Evolutionary conservation across 2,329 filamentous ascomycete genomes (phyloP), one percentile per base, ranked within the genome.

Genomic region (Akanthomyces muscarius): DNA sequence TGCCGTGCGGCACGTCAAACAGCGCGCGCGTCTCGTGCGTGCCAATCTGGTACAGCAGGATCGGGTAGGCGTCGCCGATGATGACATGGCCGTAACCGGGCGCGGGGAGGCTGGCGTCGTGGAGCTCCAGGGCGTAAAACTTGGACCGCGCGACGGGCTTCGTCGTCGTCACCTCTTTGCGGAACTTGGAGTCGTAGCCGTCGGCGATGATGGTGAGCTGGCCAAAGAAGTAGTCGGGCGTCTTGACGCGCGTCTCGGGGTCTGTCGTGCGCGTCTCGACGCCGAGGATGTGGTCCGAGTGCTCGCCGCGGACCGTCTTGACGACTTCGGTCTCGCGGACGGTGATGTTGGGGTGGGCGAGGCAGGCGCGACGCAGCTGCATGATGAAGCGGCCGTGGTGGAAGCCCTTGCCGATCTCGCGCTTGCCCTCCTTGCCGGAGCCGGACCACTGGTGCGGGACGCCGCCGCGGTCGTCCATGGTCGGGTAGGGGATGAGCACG

Each of bases 1-100:
- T 81, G 71, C 89, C 86, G 36, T 89, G 85, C 5, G 94, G 94
- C 14, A 98, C 87, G 74, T 98, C 93, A 70, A 98, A 86, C 25
- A 99, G 84, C 14, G 89, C 90, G 67, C 95, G 87, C 1, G 95
- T 99, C 78, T 98, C 95, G 77, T 90, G 93, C 5, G 91, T 90
- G 72, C 95, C 94, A 73, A 99, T 99, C 78, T 98, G 95, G 80
- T 99, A 99, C 64, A 99, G 85, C 28, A 99, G 86, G 41, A 97
- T 86, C 0, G 95, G 94, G 65, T 75, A 81, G 52, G 86, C 84
- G 66, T 91, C 85, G 69, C 89, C 89, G 66, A 99, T 89, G 61
- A 97, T 82, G 67, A 99, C 94, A 75, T 96, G 92, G 23, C 94
- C 95, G 73, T 91, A 91, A 66, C 87, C 80, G 1, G 87, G 85